Conservation (phyloP, 306 rosid species). For the Quercus berberidifolia region DNA sequence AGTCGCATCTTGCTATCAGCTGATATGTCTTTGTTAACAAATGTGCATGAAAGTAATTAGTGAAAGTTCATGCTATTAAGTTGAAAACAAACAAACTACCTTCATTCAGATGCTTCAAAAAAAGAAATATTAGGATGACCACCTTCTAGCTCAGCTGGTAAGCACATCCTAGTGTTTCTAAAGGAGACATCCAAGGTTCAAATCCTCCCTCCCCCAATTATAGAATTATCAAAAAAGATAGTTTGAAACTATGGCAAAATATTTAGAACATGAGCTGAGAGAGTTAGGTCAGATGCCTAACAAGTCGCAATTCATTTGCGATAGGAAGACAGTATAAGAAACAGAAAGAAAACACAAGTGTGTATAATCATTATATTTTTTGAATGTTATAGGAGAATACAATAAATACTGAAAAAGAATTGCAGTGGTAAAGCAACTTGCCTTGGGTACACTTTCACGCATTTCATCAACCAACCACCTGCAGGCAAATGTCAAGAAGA, state of each 20-base stretch:
- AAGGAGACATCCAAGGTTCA: too few species aligned
- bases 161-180: too few species aligned
- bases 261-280: not conserved
- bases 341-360: not conserved
- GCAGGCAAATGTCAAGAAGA: constrained; percentile 28
- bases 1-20: not conserved
- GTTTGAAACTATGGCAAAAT: not conserved
- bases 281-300: not conserved
- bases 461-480: constrained; percentile 98
- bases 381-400: not conserved
- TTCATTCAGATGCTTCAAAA: not conserved
- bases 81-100: not conserved
- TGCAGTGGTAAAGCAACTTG: constrained; percentile 27
- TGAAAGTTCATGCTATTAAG: not conserved
- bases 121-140: not conserved
- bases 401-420: not conserved
- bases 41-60: not conserved
- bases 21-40: not conserved
- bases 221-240: too few species aligned
- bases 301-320: not conserved
- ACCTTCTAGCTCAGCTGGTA: too few species aligned
- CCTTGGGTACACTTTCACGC: constrained; percentile 84
- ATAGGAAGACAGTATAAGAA: not conserved
- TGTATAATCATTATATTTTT: not conserved
- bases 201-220: too few species aligned